These are phyloP conservation scores for Neopestalotiopsis rosae DNA, from an alignment of 2,329 filamentous ascomycete genomes.

Conservation along the genomic window DNA sequence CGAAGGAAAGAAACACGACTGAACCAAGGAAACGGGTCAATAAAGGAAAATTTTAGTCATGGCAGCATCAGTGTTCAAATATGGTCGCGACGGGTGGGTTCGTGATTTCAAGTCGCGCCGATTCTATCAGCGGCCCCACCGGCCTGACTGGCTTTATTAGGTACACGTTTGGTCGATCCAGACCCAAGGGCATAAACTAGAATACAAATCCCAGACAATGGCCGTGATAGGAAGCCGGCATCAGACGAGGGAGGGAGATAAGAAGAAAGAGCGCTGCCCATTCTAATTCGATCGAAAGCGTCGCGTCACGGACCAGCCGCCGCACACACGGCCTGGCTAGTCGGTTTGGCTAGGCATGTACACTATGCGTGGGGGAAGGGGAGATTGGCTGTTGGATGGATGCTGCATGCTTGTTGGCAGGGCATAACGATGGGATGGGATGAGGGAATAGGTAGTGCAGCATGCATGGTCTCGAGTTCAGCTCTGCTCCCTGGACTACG, in stretches of 20 bases:
- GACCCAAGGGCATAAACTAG: background rate
- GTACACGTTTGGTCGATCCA: conserved; percentile 12
- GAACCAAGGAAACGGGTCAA: conserved; percentile 12
- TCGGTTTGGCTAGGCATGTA: background rate
- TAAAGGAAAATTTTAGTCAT: conserved; percentile 9
- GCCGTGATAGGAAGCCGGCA: conserved; percentile 11
- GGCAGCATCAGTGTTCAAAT: conserved; percentile 13
- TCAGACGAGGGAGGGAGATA: background rate
- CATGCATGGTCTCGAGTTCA: background rate
- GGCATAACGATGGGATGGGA: background rate
- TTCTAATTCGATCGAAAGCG: background rate
- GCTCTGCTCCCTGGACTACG: too few species aligned
- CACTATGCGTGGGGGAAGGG: background rate
- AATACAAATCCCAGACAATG: background rate
- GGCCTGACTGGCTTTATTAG: conserved; percentile 13
- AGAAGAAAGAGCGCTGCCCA: background rate
- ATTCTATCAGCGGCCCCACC: conserved; percentile 12
- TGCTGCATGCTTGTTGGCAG: background rate
- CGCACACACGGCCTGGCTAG: background rate
- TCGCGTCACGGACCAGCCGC: background rate
- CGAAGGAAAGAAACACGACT: background rate
- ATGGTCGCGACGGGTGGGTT: conserved; percentile 11
- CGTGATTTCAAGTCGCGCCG: conserved; percentile 5
- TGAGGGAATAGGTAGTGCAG: background rate
- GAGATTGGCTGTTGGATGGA: background rate